These are phyloP conservation scores for Cucumis melo DNA, from an alignment of 306 rosid genomes.

Conservation along the genomic window DNA sequence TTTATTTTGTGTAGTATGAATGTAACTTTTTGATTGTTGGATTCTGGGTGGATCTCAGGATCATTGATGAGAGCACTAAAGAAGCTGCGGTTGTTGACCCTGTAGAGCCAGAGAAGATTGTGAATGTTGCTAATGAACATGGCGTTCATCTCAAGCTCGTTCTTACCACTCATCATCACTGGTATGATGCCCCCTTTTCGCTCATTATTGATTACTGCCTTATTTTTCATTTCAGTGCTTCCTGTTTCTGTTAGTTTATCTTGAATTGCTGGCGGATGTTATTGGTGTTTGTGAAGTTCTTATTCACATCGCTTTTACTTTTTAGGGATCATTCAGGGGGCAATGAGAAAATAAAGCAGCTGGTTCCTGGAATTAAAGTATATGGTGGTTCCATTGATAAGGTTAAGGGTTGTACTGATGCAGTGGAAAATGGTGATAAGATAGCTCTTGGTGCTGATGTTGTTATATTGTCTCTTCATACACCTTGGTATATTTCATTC, in stretches of 20 bases:
- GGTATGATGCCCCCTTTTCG: constrained; percentile 18
- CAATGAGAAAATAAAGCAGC: constrained; percentile 61
- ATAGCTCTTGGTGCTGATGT: constrained; percentile 58
- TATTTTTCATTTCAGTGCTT: neutral
- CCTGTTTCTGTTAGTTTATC: neutral
- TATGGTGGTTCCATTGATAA: constrained; percentile 83
- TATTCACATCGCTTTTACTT: neutral
- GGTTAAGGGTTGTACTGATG: constrained; percentile 75
- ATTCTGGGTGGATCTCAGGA: constrained; percentile 20
- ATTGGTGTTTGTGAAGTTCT: neutral
- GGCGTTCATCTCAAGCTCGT: constrained; percentile 60
- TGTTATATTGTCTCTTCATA: constrained; percentile 56
- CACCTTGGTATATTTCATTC: constrained; percentile 61
- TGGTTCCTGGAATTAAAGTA: constrained; percentile 76
- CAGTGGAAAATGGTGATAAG: constrained; percentile 78
- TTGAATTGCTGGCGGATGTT: neutral
- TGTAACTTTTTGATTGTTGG: neutral
- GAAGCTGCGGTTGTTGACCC: constrained; percentile 93
- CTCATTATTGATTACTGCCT: neutral
- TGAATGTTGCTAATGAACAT: constrained; percentile 43
- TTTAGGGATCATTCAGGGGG: constrained; percentile 90
- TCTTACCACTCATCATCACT: constrained; percentile 97
- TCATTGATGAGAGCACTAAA: constrained; percentile 59
- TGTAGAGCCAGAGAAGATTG: constrained; percentile 73
- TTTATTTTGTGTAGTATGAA: neutral